Evolutionary conservation across 805 yeast species (phyloP), one percentile per base, ranked within the genome.

Genomic region (Lipomyces yamanashiensis): DNA sequence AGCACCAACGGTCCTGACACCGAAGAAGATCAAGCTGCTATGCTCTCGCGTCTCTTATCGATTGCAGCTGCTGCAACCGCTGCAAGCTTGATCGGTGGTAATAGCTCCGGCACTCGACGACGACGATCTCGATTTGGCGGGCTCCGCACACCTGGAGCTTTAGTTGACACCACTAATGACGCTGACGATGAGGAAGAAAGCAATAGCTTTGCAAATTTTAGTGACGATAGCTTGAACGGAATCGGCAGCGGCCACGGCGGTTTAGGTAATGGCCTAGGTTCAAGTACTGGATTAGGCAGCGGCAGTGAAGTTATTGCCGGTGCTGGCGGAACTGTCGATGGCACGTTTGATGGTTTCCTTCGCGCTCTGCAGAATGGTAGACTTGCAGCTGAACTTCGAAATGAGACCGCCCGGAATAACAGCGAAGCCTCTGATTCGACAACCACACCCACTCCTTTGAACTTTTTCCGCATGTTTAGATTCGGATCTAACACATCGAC

Each of bases 61-160:
- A 70, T 79, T 21, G 84, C 84, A 0, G 82, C 84, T 0, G 74
- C 78, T 0, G 80, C 82, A 1, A 80, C 84, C 0, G 80, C 81
- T 1, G 68, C 72, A 1, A 75, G 81, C 6, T 64, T 81, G 17
- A 74, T 80, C 51, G 82, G 78, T 15, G 43, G 44, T 28, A 51
- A 28, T 28, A 19, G 54, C 33, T 7, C 54, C 2, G 28, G 70
- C 1, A 37, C 58, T 13, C 52, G 48, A 5, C 33, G 33, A 45
- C 48, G 39, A 10, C 52, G 49, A 41, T 41, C 57, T 34, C 44
- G 43, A n/a, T 37, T 43, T 7, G 21, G 47, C 17, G 47, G n/a
- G 4, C 21, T 43, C 10, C 55, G 55, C 36, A 10, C 50, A 44
- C 48, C 19, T 34, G 43, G 36, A 43, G 57, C n/a, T 12, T 15